Base-by-base conservation (phyloP, 164 flowering plant genomes). In the Chloranthus sessilifolius region DNA sequence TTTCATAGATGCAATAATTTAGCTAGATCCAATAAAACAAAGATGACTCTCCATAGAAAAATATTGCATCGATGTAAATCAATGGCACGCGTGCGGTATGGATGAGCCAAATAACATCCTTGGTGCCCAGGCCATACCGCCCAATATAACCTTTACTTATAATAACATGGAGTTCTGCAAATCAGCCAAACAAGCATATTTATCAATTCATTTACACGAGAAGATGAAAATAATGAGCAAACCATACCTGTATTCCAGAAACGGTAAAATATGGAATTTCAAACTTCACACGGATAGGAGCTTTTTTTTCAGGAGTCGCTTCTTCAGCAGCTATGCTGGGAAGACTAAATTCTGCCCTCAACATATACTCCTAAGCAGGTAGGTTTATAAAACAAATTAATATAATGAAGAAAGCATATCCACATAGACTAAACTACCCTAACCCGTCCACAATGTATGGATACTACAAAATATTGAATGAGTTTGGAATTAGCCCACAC, bases 231-330 rank as follows among this genome's bases (percentile, higher is more conserved):
- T 7, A 33, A 33, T 7, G 8, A 33, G 8, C 7, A 33, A 33
- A 12, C 8, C 61, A 38, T 70, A 92, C 99, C 96, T 92, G 97
- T 55, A 92, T 92, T 49, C 96, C 99, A 9, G 96, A 92, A 48
- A 92, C 94, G 6, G 99, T 88, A 61, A 92, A 92, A 68, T 92
- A 92, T 36, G 99, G 99, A 57, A 92, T 88, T 69, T 92, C 99
- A 67, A 92, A 92, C 73, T 92, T 88, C 67, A 92, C 95, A 38
- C 91, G 85, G 36, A 92, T 88, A 2, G 98, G 99, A 65, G 99
- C 96, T 59, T 84, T 92, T 63, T 90, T 83, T 67, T 84, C 96
- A 22, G 95, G 94, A 43, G 65, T 60, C 34, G 76, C 77, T 50
- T 92, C 99, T 72, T 92, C 99, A 45, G 76, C 82, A 26, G 81